Evolutionary conservation across 1,284 basidiomycete species (phyloP).

Genomic region (Inonotus obliquus): DNA sequence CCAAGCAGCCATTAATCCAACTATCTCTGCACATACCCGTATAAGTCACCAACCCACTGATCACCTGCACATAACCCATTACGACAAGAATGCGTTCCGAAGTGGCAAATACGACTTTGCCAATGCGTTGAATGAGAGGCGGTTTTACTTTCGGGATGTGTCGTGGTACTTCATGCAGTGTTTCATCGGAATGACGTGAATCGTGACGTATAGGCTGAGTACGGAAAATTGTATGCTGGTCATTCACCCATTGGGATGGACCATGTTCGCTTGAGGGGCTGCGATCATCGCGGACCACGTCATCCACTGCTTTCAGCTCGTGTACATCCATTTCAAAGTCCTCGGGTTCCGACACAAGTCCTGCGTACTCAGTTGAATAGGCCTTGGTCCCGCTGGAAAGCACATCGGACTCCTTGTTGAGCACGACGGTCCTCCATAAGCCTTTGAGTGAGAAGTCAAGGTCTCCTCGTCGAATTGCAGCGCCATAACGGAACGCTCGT

Average conservation of each 20-base stretch:
- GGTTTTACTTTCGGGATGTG: slow-evolving; percentile 23
- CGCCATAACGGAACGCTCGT: slow-evolving; percentile 46
- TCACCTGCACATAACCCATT: slow-evolving; percentile 58
- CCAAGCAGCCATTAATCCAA: slow-evolving; percentile 80
- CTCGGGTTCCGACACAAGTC: slow-evolving; percentile 53
- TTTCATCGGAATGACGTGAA: slow-evolving; percentile 58
- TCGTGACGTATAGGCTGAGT: slow-evolving; percentile 34
- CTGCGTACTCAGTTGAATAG: slow-evolving; percentile 39
- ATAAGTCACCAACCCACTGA: slow-evolving; percentile 74
- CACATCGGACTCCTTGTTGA: slow-evolving; percentile 36
- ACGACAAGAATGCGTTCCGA: slow-evolving; percentile 63
- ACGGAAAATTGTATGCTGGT: slow-evolving; percentile 44
- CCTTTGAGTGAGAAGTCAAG: slow-evolving; percentile 41
- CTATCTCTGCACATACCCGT: slow-evolving; percentile 77
- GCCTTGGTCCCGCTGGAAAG: slow-evolving; percentile 29
- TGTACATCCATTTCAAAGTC: slow-evolving; percentile 38
- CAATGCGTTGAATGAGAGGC: slow-evolving; percentile 36
- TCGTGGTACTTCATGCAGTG: slow-evolving; percentile 45
- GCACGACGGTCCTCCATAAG: slow-evolving; percentile 54
- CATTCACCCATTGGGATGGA: slow-evolving; percentile 40
- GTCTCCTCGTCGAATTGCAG: slow-evolving; percentile 30
- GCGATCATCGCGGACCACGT: slow-evolving; percentile 27
- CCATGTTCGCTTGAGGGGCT: slow-evolving; percentile 6
- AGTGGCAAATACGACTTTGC: slow-evolving; percentile 42
- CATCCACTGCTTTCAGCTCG: slow-evolving; percentile 31